Percentiles rank a stretch among this genome's conserved stretches.
These are phyloP conservation scores for Suillus bovinus DNA, from an alignment of 768 basidiomycete species.

Conservation along the genomic window DNA sequence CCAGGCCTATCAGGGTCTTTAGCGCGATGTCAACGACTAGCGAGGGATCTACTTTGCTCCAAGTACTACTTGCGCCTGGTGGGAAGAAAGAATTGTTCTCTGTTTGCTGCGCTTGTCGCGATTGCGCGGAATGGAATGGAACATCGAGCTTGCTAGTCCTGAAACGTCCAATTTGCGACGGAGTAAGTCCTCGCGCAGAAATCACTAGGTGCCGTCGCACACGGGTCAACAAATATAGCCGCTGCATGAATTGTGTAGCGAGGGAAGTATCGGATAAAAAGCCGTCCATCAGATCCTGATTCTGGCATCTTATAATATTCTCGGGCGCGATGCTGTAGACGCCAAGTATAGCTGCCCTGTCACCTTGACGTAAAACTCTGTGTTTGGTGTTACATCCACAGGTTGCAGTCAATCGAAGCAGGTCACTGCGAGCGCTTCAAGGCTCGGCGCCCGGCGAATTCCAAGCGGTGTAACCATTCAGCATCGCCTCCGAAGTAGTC, in stretches of 20 bases:
- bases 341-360: not conserved
- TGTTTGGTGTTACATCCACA: not conserved
- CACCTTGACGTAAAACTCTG: not conserved
- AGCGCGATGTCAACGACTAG: not conserved
- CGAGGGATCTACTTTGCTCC: not conserved
- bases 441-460: not conserved
- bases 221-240: not conserved
- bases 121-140: not conserved
- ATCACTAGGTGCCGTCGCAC: not conserved
- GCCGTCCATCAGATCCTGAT: not conserved
- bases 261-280: not conserved
- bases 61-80: not conserved
- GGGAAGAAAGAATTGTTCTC: not conserved
- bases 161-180: not conserved
- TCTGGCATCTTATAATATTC: not conserved
- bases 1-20: not conserved
- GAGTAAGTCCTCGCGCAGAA: not conserved
- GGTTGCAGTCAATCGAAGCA: not conserved
- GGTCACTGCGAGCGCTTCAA: not conserved
- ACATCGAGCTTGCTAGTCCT: not conserved
- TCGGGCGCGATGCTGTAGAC: slow-evolving; percentile 1
- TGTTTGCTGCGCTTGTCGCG: not conserved
- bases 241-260: not conserved
- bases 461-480: not conserved
- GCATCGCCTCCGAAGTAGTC: not conserved